A percentile compares a stretch with the other conserved stretches of the same genome.
Evolutionary conservation across 192 early-diverging fungal species (phyloP).

Genomic region (Entophlyctis helioformis): DNA sequence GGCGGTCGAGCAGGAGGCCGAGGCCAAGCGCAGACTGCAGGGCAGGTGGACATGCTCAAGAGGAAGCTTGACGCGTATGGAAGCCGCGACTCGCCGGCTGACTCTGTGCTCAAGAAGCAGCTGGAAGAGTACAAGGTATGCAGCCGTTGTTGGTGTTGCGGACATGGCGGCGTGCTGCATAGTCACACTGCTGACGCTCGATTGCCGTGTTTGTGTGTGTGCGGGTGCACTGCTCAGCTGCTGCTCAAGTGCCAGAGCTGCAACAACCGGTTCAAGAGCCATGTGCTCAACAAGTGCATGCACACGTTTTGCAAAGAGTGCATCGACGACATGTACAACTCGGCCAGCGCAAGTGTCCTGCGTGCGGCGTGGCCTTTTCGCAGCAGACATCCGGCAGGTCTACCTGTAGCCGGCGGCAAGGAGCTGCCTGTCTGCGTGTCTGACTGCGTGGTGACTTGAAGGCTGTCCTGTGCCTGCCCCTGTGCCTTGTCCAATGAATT

Average conservation of each 20-base stretch:
- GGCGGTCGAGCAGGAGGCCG: constrained; percentile 41
- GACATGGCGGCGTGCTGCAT: no score
- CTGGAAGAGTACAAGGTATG: constrained; percentile 40
- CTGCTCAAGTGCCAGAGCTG: constrained; percentile 86
- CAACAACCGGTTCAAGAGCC: constrained; percentile 72
- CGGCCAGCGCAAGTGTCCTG: constrained; percentile 91
- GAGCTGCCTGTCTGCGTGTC: no score
- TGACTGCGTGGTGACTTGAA: no score
- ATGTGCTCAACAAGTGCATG: constrained; percentile 78
- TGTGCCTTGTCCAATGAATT: no score
- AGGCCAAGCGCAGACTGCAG: constrained; percentile 43
- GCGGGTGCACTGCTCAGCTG: constrained; percentile 27
- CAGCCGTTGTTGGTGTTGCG: no score
- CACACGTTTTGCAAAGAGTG: constrained; percentile 94
- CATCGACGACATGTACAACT: constrained; percentile 72
- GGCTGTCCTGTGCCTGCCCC: no score
- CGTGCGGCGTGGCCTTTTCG: constrained; percentile 77
- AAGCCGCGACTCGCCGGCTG: constrained; percentile 26
- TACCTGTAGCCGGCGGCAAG: constrained; percentile 59
- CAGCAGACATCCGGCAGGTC: constrained; percentile 68
- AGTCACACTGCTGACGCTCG: no score
- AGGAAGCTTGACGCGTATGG: constrained; percentile 49
- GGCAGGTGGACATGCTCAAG: constrained; percentile 42
- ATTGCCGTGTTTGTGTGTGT: neutral
- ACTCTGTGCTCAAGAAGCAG: constrained; percentile 44